Conservation (phyloP, 2,329 filamentous ascomycete genomes). For the Exophiala sp. region DNA sequence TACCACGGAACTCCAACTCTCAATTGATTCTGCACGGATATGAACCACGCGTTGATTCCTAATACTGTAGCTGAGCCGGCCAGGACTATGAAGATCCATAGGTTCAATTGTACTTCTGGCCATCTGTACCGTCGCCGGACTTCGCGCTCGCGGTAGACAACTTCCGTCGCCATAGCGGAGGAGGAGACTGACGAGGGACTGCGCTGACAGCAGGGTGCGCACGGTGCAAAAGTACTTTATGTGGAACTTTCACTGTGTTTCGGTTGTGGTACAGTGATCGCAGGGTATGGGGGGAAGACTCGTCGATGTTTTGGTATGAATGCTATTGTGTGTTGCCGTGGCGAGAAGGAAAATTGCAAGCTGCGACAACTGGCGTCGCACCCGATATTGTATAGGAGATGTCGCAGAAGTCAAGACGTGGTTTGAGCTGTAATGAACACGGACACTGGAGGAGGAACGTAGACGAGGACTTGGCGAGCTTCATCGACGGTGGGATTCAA, state of each 20-base stretch:
- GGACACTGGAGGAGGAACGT: constrained; percentile 1
- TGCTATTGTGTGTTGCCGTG: not conserved
- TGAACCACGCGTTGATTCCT: constrained; percentile 57
- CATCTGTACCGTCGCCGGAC: constrained; percentile 51
- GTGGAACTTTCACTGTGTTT: not conserved
- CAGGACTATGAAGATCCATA: constrained; percentile 60
- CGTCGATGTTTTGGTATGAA: not conserved
- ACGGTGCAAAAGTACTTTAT: not conserved
- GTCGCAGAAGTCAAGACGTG: not conserved
- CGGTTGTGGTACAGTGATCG: not conserved
- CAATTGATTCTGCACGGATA: constrained; percentile 52
- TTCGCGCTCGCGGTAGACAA: constrained; percentile 31
- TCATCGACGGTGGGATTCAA: constrained; percentile 7
- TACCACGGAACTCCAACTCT: constrained; percentile 56
- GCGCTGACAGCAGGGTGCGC: constrained; percentile 9
- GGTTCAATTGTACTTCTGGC: constrained; percentile 59
- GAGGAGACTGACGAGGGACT: constrained; percentile 7
- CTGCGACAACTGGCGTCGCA: not conserved
- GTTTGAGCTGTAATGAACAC: constrained; percentile 9
- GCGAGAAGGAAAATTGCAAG: not conserved
- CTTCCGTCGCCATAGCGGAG: constrained; percentile 32
- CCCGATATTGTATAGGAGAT: not conserved
- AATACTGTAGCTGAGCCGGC: constrained; percentile 52
- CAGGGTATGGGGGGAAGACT: not conserved
- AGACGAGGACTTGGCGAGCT: constrained; percentile 10